Evolutionary conservation across 2,329 filamentous ascomycete species (phyloP).

Genomic region (Penicillium hordei): DNA sequence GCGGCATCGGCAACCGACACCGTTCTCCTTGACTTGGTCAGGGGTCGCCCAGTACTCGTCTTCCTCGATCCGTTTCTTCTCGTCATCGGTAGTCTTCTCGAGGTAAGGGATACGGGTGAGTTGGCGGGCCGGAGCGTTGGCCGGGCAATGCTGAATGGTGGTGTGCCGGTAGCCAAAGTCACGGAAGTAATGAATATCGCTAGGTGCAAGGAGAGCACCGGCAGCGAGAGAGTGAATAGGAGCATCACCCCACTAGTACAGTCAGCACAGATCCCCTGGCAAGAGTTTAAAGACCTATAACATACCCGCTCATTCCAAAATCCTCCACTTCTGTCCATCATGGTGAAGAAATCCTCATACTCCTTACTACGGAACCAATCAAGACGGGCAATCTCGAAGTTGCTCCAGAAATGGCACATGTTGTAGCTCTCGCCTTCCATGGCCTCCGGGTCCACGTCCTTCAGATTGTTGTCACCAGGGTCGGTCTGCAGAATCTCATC

Average conservation of each 20-base stretch:
- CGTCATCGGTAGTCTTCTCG: conserved; percentile 75
- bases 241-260: conserved; percentile 87
- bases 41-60: conserved; percentile 93
- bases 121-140: conserved; percentile 88
- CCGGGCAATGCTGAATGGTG: conserved; percentile 96
- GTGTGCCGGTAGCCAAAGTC: conserved; percentile 98
- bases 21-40: conserved; percentile 88
- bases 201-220: conserved; percentile 75
- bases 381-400: conserved; percentile 94
- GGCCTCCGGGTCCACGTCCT: conserved; percentile 80
- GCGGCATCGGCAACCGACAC: conserved; percentile 91
- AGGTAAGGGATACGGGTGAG: conserved; percentile 76
- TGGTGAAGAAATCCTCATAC: conserved; percentile 96
- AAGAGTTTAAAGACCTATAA: conserved; percentile 18
- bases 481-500: conserved; percentile 80
- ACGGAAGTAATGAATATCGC: conserved; percentile 97
- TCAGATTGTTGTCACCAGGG: conserved; percentile 66
- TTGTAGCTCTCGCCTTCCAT: conserved; percentile 99
- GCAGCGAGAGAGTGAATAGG: conserved; percentile 97
- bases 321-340: conserved; percentile 97
- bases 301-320: conserved; percentile 98
- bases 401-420: conserved; percentile 99
- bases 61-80: conserved; percentile 83
- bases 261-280: conserved; percentile 22
- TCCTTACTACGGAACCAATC: conserved; percentile 97